Evolutionary conservation across 2,329 filamentous ascomycete genomes (phyloP), one percentile per base, ranked within the genome.

Genomic region (Remersonia thermophila): DNA sequence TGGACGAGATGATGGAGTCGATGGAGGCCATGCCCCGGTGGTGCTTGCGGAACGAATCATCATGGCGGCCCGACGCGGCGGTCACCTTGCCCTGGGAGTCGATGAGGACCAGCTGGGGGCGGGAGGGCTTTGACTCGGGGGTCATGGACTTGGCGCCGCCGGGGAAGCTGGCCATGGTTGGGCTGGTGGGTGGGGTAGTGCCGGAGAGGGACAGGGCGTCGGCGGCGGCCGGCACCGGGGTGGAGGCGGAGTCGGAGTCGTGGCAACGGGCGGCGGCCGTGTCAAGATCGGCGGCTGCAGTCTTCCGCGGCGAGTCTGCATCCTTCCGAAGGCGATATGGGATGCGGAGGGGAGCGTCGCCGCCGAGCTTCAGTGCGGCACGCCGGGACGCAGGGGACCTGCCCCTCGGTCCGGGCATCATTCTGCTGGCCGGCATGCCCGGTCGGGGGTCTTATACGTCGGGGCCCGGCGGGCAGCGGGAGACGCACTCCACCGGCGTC

Each of bases 11-110:
- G 35, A 49, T 41, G 14, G 47, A 49, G 39, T 49, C 47, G 31
- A 49, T 49, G n/a, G 47, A 49, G 30, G 44, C 47, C n/a, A 49
- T 43, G 35, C 41, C 46, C 7, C 47, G 46, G 34, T 47, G 39
- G 30, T 47, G 44, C 28, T 40, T 45, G 14, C 47, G 47, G 34
- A 48, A 45, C 27, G 37, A 37, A 12, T 7, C 12, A 28, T 28
- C 27, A 9, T 9, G 5, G 5, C 20, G 20, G 20, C 9, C 27
- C 27, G 27, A 28, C 5, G 27, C 6, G 5, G 31, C 13, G 8
- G 35, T 23, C 8, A 40, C 30, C 29, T 38, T 43, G 13, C 40
- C 37, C 6, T 37, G 35, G 4, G 37, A 35, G 34, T 39, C 39
- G 12, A 37, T 26, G 28, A 43, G 38, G 15, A 43, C 30, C 5